phyloP scores from a whole-genome alignment of 2,329 filamentous ascomycete species.

The Colletotrichum sp. region DNA sequence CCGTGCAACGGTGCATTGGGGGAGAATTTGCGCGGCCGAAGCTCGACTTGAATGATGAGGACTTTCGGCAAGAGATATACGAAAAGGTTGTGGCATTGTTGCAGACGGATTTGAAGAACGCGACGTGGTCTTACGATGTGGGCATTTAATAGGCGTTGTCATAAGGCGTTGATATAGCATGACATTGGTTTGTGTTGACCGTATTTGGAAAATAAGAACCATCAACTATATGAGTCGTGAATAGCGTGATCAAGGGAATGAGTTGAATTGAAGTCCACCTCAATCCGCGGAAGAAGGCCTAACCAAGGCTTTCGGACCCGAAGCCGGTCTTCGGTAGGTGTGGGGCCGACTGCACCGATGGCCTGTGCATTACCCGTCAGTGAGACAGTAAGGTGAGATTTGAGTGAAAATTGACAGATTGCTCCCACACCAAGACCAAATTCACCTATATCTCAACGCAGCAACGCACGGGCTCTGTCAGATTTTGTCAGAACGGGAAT shows the following conservation, averaged over 20 bases:
- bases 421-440: not conserved
- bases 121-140: not conserved
- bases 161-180: not conserved
- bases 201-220: rapidly evolving
- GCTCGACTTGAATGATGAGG: not conserved
- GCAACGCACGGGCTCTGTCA: not conserved
- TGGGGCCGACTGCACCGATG: not conserved
- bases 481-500: not conserved
- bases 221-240: rapidly evolving
- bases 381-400: not conserved
- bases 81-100: not conserved
- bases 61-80: not conserved
- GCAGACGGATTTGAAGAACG: not conserved
- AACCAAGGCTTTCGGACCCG: rapidly evolving
- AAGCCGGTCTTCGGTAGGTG: not conserved
- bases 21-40: not conserved
- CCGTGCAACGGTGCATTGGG: slow-evolving; percentile 22
- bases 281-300: rapidly evolving
- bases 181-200: not conserved
- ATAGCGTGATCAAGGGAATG: rapidly evolving
- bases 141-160: not conserved
- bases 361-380: rapidly evolving
- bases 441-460: not conserved
- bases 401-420: not conserved
- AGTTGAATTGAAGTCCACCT: rapidly evolving